These are phyloP conservation scores for Coprinopsis sp. DNA, from an alignment of 768 basidiomycete genomes.

Conservation along the genomic window DNA sequence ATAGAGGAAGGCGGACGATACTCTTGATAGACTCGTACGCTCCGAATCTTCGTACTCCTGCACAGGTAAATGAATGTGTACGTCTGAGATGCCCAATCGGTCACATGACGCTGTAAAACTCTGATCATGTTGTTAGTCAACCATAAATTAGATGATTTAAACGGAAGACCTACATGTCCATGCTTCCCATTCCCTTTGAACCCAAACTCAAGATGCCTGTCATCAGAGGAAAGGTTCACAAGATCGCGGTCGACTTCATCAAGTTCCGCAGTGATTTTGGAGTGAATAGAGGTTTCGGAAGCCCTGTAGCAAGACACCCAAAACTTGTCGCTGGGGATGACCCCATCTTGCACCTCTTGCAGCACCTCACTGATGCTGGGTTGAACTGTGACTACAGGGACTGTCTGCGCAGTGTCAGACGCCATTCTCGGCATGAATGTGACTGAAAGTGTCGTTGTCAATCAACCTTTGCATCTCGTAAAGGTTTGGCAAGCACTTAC, in stretches of 20 bases:
- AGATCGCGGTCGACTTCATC: slow-evolving; percentile 50
- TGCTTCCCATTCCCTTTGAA: slow-evolving; percentile 25
- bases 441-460: too few species aligned
- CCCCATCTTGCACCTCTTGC: slow-evolving; percentile 56
- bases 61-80: slow-evolving; percentile 44
- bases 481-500: too few species aligned
- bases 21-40: slow-evolving; percentile 37
- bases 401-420: slow-evolving; percentile 12
- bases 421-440: slow-evolving; percentile 1
- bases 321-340: slow-evolving; percentile 54
- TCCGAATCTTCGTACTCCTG: slow-evolving; percentile 48
- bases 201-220: slow-evolving; percentile 43
- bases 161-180: slow-evolving; percentile 1
- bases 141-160: background rate
- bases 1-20: slow-evolving; percentile 17
- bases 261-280: slow-evolving; percentile 50
- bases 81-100: slow-evolving; percentile 41
- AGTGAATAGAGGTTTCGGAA: slow-evolving; percentile 54
- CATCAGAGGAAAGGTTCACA: slow-evolving; percentile 40
- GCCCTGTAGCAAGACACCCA: slow-evolving; percentile 73
- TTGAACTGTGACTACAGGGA: slow-evolving; percentile 58
- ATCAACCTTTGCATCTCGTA: too few species aligned
- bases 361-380: slow-evolving; percentile 56
- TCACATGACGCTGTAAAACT: slow-evolving; percentile 44
- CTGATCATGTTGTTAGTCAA: slow-evolving; percentile 13